phyloP scores from a whole-genome alignment of 1,139 yeast genomes.

The Blastobotrys arbuscula region DNA sequence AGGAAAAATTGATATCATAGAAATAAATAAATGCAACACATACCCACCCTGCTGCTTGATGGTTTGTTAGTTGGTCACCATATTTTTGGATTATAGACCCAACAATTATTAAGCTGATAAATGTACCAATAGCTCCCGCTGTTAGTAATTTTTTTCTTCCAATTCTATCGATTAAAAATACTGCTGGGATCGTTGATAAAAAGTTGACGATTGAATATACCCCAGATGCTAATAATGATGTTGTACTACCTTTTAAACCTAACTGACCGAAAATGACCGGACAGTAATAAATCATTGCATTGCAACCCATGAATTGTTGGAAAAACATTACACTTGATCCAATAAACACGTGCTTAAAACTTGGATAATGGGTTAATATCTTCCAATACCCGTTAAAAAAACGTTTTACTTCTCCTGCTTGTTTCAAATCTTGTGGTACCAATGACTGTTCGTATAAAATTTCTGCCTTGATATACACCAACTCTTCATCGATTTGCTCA shows the following conservation, averaged over 20 bases:
- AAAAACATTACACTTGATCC: conserved; percentile 47
- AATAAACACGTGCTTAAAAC: conserved; percentile 43
- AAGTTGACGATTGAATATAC: conserved; percentile 32
- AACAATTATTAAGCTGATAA: conserved; percentile 34
- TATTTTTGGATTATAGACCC: conserved; percentile 30
- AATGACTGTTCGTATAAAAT: conserved; percentile 37
- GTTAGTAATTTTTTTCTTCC: conserved; percentile 51
- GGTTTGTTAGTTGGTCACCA: conserved; percentile 19
- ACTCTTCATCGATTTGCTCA: conserved; percentile 34
- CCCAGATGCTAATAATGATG: conserved; percentile 41
- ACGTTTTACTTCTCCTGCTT: conserved; percentile 36
- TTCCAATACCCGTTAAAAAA: conserved; percentile 23
- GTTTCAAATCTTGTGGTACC: conserved; percentile 35
- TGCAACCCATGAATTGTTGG: conserved; percentile 70
- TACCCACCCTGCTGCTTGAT: conserved; percentile 25
- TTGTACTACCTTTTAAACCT: conserved; percentile 44
- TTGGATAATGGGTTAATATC: conserved; percentile 25
- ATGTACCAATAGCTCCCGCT: conserved; percentile 47
- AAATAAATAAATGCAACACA: conserved; percentile 64
- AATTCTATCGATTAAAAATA: conserved; percentile 46
- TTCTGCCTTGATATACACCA: conserved; percentile 41
- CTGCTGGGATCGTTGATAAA: conserved; percentile 36
- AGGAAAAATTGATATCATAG: conserved; percentile 67
- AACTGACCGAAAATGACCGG: conserved; percentile 49
- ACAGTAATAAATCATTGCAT: conserved; percentile 63